phyloP scores from a whole-genome alignment of 495 filamentous ascomycete species.

The Acidomyces sp. region DNA sequence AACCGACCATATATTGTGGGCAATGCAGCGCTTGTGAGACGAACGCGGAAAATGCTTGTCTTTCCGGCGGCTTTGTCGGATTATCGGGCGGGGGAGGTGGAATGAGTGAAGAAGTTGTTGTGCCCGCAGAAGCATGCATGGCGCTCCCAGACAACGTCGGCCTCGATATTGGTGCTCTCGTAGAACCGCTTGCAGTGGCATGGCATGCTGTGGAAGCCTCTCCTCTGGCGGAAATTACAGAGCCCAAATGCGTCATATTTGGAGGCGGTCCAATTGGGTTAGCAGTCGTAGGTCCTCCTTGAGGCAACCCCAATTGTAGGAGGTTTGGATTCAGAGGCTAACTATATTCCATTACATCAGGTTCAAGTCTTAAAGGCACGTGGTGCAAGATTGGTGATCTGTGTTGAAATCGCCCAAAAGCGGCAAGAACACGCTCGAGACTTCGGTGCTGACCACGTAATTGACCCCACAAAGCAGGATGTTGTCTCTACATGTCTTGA shows the following conservation, averaged over 20 bases:
- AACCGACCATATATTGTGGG: slow-evolving; percentile 23
- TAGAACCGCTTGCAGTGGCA: slow-evolving; percentile 23
- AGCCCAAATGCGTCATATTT: slow-evolving; percentile 17
- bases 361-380: slow-evolving; percentile 15
- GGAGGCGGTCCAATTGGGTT: slow-evolving; percentile 25
- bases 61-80: slow-evolving; percentile 22
- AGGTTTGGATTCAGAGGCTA: too few relatives aligned
- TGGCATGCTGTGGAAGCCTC: slow-evolving; percentile 25
- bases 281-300: too few relatives aligned
- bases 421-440: slow-evolving; percentile 24
- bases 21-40: slow-evolving; percentile 19
- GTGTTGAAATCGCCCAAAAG: slow-evolving; percentile 21
- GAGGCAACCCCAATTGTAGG: too few relatives aligned
- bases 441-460: slow-evolving; percentile 25
- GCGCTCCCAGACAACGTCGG: slow-evolving; percentile 20
- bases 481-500: slow-evolving; percentile 15
- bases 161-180: slow-evolving; percentile 22
- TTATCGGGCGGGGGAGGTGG: slow-evolving; percentile 23
- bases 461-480: slow-evolving; percentile 23
- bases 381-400: slow-evolving; percentile 20
- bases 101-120: slow-evolving; percentile 20
- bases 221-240: slow-evolving; percentile 15
- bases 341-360: too few relatives aligned
- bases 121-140: slow-evolving; percentile 12
- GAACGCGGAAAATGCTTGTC: slow-evolving; percentile 21